These are phyloP conservation scores for Carex pumila DNA, from an alignment of 176 grass and related monocot species.

Conservation along the genomic window DNA sequence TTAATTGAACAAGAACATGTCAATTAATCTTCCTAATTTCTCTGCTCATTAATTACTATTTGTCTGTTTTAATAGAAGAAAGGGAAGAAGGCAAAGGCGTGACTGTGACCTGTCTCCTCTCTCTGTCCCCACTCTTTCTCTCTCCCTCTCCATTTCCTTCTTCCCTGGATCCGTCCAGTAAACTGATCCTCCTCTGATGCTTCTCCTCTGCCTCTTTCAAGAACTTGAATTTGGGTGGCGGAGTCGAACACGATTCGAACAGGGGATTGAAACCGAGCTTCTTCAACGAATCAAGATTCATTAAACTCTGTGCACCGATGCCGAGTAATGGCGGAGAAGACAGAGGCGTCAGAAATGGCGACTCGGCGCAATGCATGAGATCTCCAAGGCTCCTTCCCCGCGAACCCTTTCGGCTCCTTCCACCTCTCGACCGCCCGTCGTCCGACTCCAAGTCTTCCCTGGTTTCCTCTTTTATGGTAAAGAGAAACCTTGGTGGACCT, in stretches of 20 bases:
- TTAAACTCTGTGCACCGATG: neutral
- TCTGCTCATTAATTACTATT: neutral
- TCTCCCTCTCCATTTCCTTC: conserved; percentile 47
- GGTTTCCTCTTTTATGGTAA: conserved; percentile 98
- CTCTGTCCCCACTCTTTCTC: neutral
- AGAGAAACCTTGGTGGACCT: conserved; percentile 66
- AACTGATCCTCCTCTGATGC: conserved; percentile 47
- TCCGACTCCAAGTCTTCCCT: conserved; percentile 80
- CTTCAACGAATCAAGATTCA: conserved; percentile 37
- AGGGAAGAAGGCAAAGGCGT: conserved; percentile 29
- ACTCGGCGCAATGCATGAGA: conserved; percentile 45
- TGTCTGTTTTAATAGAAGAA: conserved; percentile 9
- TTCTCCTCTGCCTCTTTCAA: conserved; percentile 89
- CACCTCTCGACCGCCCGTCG: conserved; percentile 41
- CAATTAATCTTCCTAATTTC: neutral
- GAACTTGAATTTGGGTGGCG: conserved; percentile 86
- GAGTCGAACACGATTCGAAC: conserved; percentile 50
- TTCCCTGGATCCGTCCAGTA: conserved; percentile 45
- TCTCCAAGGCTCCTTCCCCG: conserved; percentile 49
- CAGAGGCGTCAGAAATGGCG: conserved; percentile 45
- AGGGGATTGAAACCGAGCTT: conserved; percentile 42
- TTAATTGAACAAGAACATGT: neutral
- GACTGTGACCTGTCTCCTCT: conserved; percentile 2
- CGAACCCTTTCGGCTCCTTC: conserved; percentile 35
- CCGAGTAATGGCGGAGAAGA: conserved; percentile 39